Evolutionary conservation across 805 yeast genomes (phyloP).

Genomic region (Saturnispora mendoncae): DNA sequence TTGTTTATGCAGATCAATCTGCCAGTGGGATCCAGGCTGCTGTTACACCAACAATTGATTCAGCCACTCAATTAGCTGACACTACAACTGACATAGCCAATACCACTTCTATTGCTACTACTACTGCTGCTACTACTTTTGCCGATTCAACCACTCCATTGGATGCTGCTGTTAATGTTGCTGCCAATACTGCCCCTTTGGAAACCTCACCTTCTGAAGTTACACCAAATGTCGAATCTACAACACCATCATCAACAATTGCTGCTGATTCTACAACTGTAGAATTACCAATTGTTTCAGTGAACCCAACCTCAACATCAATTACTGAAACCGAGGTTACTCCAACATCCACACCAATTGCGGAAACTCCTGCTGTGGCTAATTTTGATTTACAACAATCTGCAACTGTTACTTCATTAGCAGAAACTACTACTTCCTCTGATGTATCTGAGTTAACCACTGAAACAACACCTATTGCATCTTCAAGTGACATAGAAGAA

Average conservation of each 20-base stretch:
- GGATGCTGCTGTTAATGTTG: neutral
- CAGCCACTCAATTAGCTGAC: neutral
- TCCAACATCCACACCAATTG: too few relatives aligned
- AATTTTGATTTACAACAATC: too few relatives aligned
- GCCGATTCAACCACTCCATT: neutral
- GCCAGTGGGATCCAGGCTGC: constrained; percentile 8
- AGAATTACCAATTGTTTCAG: too few relatives aligned
- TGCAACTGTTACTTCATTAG: too few relatives aligned
- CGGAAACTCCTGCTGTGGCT: too few relatives aligned
- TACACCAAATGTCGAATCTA: neutral
- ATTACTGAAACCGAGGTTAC: too few relatives aligned
- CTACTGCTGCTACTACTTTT: constrained; percentile 6
- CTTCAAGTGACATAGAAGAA: too few relatives aligned
- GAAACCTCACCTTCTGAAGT: neutral
- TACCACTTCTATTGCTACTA: neutral
- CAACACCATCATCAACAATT: neutral
- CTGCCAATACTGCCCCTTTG: neutral
- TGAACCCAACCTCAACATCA: too few relatives aligned
- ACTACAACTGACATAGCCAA: neutral
- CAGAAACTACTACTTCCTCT: too few relatives aligned
- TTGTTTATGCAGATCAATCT: neutral
- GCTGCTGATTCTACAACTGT: constrained; percentile 7
- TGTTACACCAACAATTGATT: neutral
- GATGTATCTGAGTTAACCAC: too few relatives aligned
- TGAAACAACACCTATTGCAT: too few relatives aligned